Evolutionary conservation across 2,329 filamentous ascomycete genomes (phyloP).

Genomic region (Teratosphaeriaceae sp.): DNA sequence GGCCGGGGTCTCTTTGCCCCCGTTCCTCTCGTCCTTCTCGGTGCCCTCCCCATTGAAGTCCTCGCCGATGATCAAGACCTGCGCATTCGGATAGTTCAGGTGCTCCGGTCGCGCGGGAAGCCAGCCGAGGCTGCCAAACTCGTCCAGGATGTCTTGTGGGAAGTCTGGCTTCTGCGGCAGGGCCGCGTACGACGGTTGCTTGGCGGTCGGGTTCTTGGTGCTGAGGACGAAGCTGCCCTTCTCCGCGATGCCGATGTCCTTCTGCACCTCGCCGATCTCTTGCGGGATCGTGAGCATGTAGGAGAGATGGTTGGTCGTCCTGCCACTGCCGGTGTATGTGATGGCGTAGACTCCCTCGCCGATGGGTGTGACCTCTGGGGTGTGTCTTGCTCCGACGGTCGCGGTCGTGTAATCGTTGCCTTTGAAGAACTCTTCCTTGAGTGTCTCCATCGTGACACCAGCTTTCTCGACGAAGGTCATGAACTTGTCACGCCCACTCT

Average conservation of each 20-base stretch:
- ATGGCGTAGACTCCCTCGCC: constrained; percentile 83
- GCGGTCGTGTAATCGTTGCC: constrained; percentile 67
- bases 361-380: constrained; percentile 64
- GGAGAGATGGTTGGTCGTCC: constrained; percentile 58
- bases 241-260: constrained; percentile 62
- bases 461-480: constrained; percentile 80
- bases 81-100: constrained; percentile 65
- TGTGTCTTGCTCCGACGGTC: constrained; percentile 62
- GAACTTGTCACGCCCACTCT: constrained; percentile 61
- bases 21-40: constrained; percentile 50
- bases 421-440: constrained; percentile 67
- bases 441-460: constrained; percentile 55
- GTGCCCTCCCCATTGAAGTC: constrained; percentile 51
- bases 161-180: constrained; percentile 63
- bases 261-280: constrained; percentile 64
- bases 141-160: constrained; percentile 64
- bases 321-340: constrained; percentile 59
- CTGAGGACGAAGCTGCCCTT: constrained; percentile 73
- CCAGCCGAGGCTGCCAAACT: constrained; percentile 70
- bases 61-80: constrained; percentile 74
- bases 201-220: constrained; percentile 69
- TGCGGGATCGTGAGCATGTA: constrained; percentile 73
- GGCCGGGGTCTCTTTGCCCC: constrained; percentile 54
- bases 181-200: constrained; percentile 56
- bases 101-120: constrained; percentile 60